Percentiles rank a stretch among this genome's conserved stretches.
Evolutionary conservation across 306 rosid species (phyloP).

Genomic region (Corylus avellana): DNA sequence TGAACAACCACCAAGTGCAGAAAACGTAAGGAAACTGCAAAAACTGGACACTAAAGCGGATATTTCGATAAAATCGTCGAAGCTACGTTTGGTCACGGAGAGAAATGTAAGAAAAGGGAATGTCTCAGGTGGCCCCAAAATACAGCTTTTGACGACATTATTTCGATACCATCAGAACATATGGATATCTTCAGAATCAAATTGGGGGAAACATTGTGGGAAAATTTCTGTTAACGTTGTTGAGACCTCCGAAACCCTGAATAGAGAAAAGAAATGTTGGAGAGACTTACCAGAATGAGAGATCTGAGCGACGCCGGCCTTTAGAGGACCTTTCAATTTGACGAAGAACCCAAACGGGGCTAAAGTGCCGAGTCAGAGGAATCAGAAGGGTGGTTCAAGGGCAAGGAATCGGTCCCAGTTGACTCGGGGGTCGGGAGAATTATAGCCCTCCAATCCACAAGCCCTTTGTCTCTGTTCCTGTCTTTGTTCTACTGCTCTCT

Average conservation of each 20-base stretch:
- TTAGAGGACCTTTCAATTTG: neutral
- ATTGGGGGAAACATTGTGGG: neutral
- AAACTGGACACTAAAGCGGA: neutral
- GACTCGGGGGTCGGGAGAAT: conserved; percentile 42
- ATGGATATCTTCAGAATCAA: neutral
- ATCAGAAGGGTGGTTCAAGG: conserved; percentile 16
- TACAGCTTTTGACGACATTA: neutral
- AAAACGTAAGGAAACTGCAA: neutral
- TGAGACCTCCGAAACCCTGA: neutral
- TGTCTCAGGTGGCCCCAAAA: neutral
- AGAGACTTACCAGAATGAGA: neutral
- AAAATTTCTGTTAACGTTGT: neutral
- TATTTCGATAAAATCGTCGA: neutral
- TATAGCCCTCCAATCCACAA: conserved; percentile 31
- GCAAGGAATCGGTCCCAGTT: conserved; percentile 44
- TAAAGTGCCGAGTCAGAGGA: conserved; percentile 22
- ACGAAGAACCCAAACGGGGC: conserved; percentile 6
- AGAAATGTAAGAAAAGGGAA: neutral
- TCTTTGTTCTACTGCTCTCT: conserved; percentile 7
- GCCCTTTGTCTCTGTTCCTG: conserved; percentile 11
- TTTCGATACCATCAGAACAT: neutral
- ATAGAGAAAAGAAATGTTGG: neutral
- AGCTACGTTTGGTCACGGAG: neutral
- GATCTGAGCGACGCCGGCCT: conserved; percentile 12
- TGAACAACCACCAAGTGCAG: neutral